Percentiles rank a stretch among this genome's conserved stretches.
These are phyloP conservation scores for Chaetomium sp. DNA, from an alignment of 2,329 filamentous ascomycete genomes.

Conservation along the genomic window DNA sequence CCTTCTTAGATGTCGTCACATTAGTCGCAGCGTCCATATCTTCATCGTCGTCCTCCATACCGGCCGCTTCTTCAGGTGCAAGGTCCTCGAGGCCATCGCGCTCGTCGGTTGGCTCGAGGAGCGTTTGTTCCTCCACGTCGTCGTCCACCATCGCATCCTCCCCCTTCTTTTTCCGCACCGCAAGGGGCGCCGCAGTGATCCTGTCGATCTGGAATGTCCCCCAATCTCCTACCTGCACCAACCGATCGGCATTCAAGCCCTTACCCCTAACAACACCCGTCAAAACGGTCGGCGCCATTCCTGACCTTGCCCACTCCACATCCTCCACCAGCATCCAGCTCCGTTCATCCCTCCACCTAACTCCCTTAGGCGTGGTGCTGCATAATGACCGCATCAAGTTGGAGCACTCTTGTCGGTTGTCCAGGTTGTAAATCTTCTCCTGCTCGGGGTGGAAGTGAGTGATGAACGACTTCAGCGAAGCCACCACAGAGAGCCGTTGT, in stretches of 20 bases:
- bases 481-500: conserved; percentile 65
- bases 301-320: conserved; percentile 60
- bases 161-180: conserved; percentile 51
- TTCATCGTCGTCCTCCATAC: conserved; percentile 58
- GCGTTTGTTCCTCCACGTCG: conserved; percentile 44
- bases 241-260: conserved; percentile 79
- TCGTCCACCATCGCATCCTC: conserved; percentile 65
- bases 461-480: conserved; percentile 86
- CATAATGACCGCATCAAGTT: conserved; percentile 89
- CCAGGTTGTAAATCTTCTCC: conserved; percentile 84
- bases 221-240: conserved; percentile 90
- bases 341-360: conserved; percentile 91
- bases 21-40: conserved; percentile 35
- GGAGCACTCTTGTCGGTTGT: conserved; percentile 81
- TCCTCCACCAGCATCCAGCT: conserved; percentile 94
- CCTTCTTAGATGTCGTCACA: conserved; percentile 58
- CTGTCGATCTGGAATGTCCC: conserved; percentile 89
- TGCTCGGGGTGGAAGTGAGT: conserved; percentile 89
- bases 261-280: conserved; percentile 83
- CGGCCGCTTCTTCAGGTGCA: conserved; percentile 70
- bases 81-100: conserved; percentile 77
- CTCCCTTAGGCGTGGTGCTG: conserved; percentile 84
- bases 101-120: conserved; percentile 70
- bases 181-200: conserved; percentile 69
- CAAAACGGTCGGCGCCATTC: conserved; percentile 60